Percentiles rank a stretch among this genome's conserved stretches.
Evolutionary conservation across 164 flowering plant genomes (phyloP).

Genomic region (Santalum album): DNA sequence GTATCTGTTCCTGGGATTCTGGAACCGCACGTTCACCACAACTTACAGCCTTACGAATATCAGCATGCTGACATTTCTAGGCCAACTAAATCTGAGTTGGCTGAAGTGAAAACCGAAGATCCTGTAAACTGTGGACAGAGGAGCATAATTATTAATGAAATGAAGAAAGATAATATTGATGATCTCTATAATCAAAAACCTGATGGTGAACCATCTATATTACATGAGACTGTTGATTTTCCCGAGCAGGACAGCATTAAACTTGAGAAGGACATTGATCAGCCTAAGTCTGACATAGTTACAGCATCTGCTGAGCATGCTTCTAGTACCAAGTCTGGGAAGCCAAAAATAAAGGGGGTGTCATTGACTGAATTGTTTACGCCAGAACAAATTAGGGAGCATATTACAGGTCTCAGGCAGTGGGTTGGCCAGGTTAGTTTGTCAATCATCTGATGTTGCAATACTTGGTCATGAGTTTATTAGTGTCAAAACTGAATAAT

Average conservation of each 20-base stretch:
- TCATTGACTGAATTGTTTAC: constrained; percentile 92
- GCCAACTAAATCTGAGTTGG: constrained; percentile 33
- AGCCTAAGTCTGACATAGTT: constrained; percentile 35
- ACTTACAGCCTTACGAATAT: constrained; percentile 22
- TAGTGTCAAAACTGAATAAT: no score
- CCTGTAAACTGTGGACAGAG: constrained; percentile 24
- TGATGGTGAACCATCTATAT: constrained; percentile 23
- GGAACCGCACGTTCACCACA: constrained; percentile 27
- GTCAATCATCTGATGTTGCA: background rate
- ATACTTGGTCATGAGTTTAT: background rate
- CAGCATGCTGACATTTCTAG: constrained; percentile 22
- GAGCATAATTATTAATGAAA: constrained; percentile 24
- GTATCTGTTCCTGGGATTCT: constrained; percentile 20
- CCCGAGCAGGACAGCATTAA: constrained; percentile 35
- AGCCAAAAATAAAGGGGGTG: constrained; percentile 90
- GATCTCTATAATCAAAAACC: constrained; percentile 21
- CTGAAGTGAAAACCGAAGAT: constrained; percentile 43
- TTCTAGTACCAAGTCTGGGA: constrained; percentile 64
- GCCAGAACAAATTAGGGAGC: constrained; percentile 88
- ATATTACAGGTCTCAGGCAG: constrained; percentile 80
- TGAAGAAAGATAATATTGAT: constrained; percentile 26
- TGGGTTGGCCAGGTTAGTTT: constrained; percentile 96
- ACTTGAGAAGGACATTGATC: constrained; percentile 33
- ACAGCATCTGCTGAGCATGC: constrained; percentile 33
- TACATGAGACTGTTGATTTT: constrained; percentile 30